A percentile compares a stretch with the other conserved stretches of the same genome.
These are phyloP conservation scores for Neofusicoccum sp. DNA, from an alignment of 2,329 filamentous ascomycete genomes.

Conservation along the genomic window DNA sequence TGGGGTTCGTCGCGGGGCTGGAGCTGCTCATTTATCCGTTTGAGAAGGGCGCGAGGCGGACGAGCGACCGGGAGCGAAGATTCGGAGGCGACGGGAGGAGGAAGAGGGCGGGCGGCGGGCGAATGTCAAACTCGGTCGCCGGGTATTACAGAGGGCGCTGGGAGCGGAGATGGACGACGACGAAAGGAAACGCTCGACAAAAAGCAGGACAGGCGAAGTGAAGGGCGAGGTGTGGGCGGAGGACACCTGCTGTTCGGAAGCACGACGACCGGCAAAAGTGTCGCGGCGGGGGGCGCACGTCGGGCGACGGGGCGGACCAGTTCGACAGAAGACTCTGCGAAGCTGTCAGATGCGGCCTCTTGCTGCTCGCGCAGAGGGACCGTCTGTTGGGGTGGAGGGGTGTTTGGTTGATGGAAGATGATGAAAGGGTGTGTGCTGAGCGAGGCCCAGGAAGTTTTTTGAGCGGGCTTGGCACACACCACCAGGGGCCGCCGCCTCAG, in stretches of 20 bases:
- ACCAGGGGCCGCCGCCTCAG: constrained; percentile 8
- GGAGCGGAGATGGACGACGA: constrained; percentile 14
- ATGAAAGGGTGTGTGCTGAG: constrained; percentile 18
- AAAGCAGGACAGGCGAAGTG: constrained; percentile 16
- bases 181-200: constrained; percentile 14
- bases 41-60: constrained; percentile 13
- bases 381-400: constrained; percentile 9
- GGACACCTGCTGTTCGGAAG: constrained; percentile 22
- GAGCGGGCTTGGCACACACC: constrained; percentile 12
- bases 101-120: constrained; percentile 17
- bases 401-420: constrained; percentile 18
- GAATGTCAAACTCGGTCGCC: constrained; percentile 33
- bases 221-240: constrained; percentile 12
- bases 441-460: constrained; percentile 18
- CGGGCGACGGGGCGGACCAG: constrained; percentile 24
- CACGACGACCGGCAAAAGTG: constrained; percentile 18
- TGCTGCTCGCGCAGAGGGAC: constrained; percentile 15
- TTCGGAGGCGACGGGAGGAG: constrained; percentile 7
- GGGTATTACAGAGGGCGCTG: constrained; percentile 23
- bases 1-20: constrained; percentile 50
- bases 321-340: constrained; percentile 40
- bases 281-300: constrained; percentile 3
- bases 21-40: constrained; percentile 60
- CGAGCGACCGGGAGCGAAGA: constrained; percentile 23
- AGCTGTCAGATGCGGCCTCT: constrained; percentile 35